phyloP scores from a whole-genome alignment of 768 basidiomycete species.

The Phylloporus sp. region DNA sequence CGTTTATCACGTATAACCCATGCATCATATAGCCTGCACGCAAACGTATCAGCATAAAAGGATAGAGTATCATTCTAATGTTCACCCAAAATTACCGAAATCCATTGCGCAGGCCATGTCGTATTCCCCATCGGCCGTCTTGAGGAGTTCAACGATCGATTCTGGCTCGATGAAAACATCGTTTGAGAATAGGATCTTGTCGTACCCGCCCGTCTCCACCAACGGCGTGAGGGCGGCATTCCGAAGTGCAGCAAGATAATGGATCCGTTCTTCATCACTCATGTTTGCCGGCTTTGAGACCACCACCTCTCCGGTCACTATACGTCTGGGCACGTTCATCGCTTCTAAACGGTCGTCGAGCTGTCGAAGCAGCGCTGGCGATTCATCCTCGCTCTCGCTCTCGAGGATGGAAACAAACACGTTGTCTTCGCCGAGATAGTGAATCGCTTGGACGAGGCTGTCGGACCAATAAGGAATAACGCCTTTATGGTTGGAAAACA shows the following conservation, averaged over 20 bases:
- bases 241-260: constrained; percentile 26
- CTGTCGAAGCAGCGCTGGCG: constrained; percentile 8
- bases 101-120: constrained; percentile 45
- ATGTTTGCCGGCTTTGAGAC: constrained; percentile 8
- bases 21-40: constrained; percentile 18
- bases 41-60: neutral
- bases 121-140: constrained; percentile 36
- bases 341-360: constrained; percentile 6
- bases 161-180: constrained; percentile 41
- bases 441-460: constrained; percentile 32
- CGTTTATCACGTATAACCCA: constrained; percentile 23
- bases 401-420: constrained; percentile 43
- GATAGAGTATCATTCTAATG: constrained; percentile 7
- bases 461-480: constrained; percentile 39
- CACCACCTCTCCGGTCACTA: constrained; percentile 8
- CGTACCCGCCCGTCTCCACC: constrained; percentile 32
- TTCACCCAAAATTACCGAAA: constrained; percentile 32
- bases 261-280: neutral
- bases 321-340: constrained; percentile 12
- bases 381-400: constrained; percentile 27
- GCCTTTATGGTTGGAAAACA: constrained; percentile 37
- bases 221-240: constrained; percentile 43
- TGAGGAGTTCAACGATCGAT: constrained; percentile 36
- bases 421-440: constrained; percentile 40
- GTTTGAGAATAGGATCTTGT: constrained; percentile 41